A percentile compares a stretch with the other conserved stretches of the same genome.
These are phyloP conservation scores for Alternaria arborescens DNA, from an alignment of 2,329 filamentous ascomycete genomes.

Conservation along the genomic window DNA sequence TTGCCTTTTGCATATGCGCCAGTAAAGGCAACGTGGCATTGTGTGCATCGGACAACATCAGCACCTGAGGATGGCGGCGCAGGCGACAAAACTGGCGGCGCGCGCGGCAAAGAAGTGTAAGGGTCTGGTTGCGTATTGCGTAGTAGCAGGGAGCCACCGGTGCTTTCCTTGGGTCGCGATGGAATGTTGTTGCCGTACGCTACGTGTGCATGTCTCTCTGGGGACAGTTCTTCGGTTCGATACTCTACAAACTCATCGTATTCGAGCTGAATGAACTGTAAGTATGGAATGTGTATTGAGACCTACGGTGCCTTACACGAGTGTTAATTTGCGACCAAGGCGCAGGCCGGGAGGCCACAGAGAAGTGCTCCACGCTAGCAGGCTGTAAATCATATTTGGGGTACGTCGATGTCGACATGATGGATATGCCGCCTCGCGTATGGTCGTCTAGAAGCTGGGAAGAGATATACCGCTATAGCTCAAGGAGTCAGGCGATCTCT, in stretches of 20 bases:
- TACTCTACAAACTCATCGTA: background rate
- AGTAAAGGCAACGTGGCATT: slow-evolving; percentile 18
- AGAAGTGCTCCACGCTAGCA: too few relatives aligned
- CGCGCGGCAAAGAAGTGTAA: background rate
- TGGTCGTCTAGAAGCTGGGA: background rate
- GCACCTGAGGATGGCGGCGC: background rate
- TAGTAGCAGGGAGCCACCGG: background rate
- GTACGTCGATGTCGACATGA: slow-evolving; percentile 6
- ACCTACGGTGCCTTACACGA: slow-evolving; percentile 2
- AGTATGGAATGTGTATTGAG: background rate
- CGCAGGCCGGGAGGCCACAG: background rate
- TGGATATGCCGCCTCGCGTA: background rate
- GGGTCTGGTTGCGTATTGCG: background rate
- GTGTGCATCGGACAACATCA: slow-evolving; percentile 1
- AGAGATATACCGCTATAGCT: background rate
- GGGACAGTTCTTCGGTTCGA: background rate
- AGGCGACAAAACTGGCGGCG: background rate
- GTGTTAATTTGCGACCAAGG: slow-evolving; percentile 15
- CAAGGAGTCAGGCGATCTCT: background rate
- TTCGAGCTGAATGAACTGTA: background rate
- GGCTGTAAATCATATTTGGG: background rate
- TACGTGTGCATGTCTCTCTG: background rate
- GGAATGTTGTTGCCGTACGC: background rate
- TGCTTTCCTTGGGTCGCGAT: background rate
- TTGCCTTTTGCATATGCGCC: slow-evolving; percentile 21